A percentile compares a stretch with the other conserved stretches of the same genome.
Evolutionary conservation across 805 yeast genomes (phyloP).

Genomic region (Barnettozyma pratensis): DNA sequence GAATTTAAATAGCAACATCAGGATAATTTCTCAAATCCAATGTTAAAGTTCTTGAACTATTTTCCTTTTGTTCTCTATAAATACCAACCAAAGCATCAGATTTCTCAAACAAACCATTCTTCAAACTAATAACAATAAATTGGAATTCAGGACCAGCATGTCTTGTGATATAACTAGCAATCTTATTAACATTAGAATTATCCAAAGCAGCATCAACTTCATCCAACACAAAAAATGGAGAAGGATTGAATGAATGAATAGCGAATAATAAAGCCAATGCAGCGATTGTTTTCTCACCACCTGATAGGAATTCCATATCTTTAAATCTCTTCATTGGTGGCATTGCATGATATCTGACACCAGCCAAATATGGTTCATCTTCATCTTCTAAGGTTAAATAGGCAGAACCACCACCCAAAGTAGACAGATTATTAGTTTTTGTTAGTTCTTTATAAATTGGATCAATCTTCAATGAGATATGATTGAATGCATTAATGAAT

Average conservation of each 20-base stretch:
- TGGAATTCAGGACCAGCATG: constrained; percentile 78
- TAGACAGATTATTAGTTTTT: constrained; percentile 42
- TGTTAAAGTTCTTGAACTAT: constrained; percentile 69
- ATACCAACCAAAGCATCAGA: constrained; percentile 93
- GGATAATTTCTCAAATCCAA: constrained; percentile 65
- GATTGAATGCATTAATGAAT: constrained; percentile 73
- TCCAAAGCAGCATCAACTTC: constrained; percentile 99
- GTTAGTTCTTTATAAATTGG: constrained; percentile 83
- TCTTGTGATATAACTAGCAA: constrained; percentile 78
- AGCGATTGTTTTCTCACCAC: constrained; percentile 96
- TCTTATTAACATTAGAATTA: constrained; percentile 75
- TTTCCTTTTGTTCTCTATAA: constrained; percentile 71
- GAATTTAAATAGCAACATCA: constrained; percentile 18
- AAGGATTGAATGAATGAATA: constrained; percentile 83
- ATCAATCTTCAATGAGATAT: constrained; percentile 69
- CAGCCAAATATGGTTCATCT: constrained; percentile 82
- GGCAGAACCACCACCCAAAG: constrained; percentile 91
- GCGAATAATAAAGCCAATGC: constrained; percentile 91
- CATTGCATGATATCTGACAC: constrained; percentile 88
- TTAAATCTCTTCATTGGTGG: constrained; percentile 93
- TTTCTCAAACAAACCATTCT: constrained; percentile 78
- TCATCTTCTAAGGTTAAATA: constrained; percentile 80
- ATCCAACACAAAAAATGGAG: constrained; percentile 93
- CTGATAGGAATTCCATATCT: constrained; percentile 88
- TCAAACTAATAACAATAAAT: constrained; percentile 88